Evolutionary conservation across 176 grass and related monocot genomes (phyloP), one percentile per base, ranked within the genome.

Genomic region (Oryza glumipatula): DNA sequence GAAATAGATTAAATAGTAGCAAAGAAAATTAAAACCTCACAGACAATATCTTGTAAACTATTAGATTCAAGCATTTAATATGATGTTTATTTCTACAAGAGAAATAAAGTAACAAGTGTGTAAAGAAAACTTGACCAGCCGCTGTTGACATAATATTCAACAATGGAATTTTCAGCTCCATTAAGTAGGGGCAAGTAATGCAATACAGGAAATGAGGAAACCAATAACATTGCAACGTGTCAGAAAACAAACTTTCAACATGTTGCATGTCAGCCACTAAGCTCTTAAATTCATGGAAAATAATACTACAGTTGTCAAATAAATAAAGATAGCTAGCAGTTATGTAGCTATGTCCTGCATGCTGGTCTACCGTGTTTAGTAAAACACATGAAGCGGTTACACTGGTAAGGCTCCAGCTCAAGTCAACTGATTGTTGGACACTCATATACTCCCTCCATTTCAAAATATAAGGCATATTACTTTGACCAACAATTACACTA

Each of bases 1-100:
- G 30, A 85, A 58, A 86, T 52, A 16, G 32, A 71, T 54, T 19
- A 83, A 67, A 49, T 44, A 66, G 14, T 19, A 79, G 12, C 26
- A 11, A 65, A 71, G 70, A 44, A 73, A 58, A 8, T 9, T 1
- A 72, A 65, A 74, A 54, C 35, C 21, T 24, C 14, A 46, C 32
- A 3, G 14, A 77, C 30, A 83, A 38, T 66, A 61, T 48, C 26
- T 67, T 33, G 45, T 73, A 28, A 82, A n/a, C 56, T 8, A 74
- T 35, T 56, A 84, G 74, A 76, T 30, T 54, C 19, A n/a, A 26
- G 21, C n/a, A 67, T 82, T 80, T 6, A 78, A 32, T 15, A 39
- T 72, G 23, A 76, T 16, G 35, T 46, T 43, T 51, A 76, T 61
- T 10, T 76, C n/a, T 81, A 76, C 15, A 30, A 19, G 10, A 23